A percentile compares a stretch with the other conserved stretches of the same genome.
These are phyloP conservation scores for Anaeramoeba flamelloides DNA, from an alignment of 78 protist species.

Conservation along the genomic window DNA sequence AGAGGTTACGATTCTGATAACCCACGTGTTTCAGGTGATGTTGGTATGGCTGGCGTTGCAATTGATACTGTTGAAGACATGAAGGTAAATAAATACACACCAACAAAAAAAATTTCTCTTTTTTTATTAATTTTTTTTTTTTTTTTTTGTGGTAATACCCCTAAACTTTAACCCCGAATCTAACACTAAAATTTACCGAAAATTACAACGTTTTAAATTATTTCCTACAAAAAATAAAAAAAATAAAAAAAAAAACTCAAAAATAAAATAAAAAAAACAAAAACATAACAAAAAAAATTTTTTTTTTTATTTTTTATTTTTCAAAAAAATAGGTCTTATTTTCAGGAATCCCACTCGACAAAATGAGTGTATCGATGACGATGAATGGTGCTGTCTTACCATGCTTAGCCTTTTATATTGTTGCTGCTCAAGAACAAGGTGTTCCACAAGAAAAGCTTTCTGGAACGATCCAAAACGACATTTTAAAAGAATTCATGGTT, in stretches of 20 bases:
- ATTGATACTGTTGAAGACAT: slow-evolving; percentile 82
- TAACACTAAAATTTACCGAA: too few relatives aligned
- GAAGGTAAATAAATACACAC: too few relatives aligned
- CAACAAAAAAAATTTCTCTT: too few relatives aligned
- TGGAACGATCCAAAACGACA: slow-evolving; percentile 95
- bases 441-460: slow-evolving; percentile 48
- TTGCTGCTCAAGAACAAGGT: slow-evolving; percentile 75
- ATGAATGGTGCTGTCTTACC: slow-evolving; percentile 98
- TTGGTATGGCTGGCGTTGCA: slow-evolving; percentile 98
- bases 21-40: slow-evolving; percentile 80
- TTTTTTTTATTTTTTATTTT: too few relatives aligned
- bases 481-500: slow-evolving; percentile 73
- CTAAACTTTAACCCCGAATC: too few relatives aligned
- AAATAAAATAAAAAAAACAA: too few relatives aligned
- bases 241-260: too few relatives aligned
- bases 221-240: too few relatives aligned
- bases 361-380: slow-evolving; percentile 80
- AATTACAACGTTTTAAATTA: too few relatives aligned
- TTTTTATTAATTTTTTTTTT: slow-evolving; percentile 4
- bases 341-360: slow-evolving; percentile 57
- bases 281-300: too few relatives aligned
- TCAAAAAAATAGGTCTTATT: slow-evolving; percentile 15
- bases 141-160: too few relatives aligned
- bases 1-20: slow-evolving; percentile 85
- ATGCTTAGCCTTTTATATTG: slow-evolving; percentile 77